Conservation (phyloP, 108 stramenopile genomes). For the Cyclotella cryptica region DNA sequence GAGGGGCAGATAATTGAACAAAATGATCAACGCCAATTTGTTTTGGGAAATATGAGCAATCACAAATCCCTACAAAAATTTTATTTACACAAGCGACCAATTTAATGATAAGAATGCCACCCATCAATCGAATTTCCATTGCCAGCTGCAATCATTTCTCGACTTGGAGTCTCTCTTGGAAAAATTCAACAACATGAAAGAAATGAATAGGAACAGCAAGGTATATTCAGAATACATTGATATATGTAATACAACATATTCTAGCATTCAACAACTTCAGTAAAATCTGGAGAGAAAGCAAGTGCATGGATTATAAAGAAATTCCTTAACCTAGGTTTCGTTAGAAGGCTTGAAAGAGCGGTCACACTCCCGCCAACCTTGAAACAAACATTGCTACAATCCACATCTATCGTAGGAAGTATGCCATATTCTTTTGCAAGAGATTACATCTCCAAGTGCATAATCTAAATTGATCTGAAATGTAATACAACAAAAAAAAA, state of each 20-base stretch:
- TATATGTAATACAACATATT: conserved; percentile 42
- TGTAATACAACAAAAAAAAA: too few species aligned
- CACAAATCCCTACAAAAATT: conserved; percentile 47
- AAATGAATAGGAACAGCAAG: conserved; percentile 36
- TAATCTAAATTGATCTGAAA: too few species aligned
- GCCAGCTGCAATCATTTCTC: conserved; percentile 49
- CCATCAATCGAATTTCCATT: conserved; percentile 26
- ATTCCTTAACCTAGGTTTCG: too few species aligned
- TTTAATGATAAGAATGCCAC: conserved; percentile 49
- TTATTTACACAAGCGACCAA: conserved; percentile 62
- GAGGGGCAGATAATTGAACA: conserved; percentile 22
- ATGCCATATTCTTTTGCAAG: too few species aligned
- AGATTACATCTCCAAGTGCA: too few species aligned
- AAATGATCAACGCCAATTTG: conserved; percentile 7
- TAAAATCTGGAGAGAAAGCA: conserved; percentile 29
- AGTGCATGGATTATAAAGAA: conserved; percentile 49
- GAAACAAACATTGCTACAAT: too few species aligned
- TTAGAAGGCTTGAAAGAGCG: too few species aligned
- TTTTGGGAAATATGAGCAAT: conserved; percentile 27
- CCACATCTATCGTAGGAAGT: too few species aligned
- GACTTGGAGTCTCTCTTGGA: conserved; percentile 29
- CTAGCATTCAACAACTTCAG: conserved; percentile 16
- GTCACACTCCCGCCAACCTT: too few species aligned
- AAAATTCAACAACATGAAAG: conserved; percentile 35
- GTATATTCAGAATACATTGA: conserved; percentile 52